Evolutionary conservation across 176 grass and related monocot species (phyloP).

Genomic region (Zoysia japonica): DNA sequence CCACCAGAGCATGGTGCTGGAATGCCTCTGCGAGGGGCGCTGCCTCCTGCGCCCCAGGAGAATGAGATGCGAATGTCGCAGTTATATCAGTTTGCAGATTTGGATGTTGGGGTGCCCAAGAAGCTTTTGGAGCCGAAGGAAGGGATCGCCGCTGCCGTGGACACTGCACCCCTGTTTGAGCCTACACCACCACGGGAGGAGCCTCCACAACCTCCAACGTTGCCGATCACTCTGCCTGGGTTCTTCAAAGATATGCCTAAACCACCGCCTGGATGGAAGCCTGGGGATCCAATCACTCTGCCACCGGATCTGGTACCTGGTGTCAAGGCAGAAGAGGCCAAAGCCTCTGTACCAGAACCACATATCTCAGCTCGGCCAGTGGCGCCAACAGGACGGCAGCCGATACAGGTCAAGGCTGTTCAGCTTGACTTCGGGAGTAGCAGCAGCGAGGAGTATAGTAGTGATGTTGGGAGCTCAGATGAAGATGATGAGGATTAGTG

Average conservation of each 20-base stretch:
- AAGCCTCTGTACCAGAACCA: slow-evolving; percentile 27
- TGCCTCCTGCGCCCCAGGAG: slow-evolving; percentile 89
- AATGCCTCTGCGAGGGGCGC: slow-evolving; percentile 66
- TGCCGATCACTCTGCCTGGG: slow-evolving; percentile 66
- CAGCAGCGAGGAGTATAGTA: slow-evolving; percentile 91
- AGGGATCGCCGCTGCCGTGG: slow-evolving; percentile 37
- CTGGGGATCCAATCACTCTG: slow-evolving; percentile 69
- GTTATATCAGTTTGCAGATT: slow-evolving; percentile 73
- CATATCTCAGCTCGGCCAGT: slow-evolving; percentile 14
- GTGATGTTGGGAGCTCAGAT: slow-evolving; percentile 81
- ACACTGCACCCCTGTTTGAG: slow-evolving; percentile 46
- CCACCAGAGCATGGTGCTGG: slow-evolving; percentile 96
- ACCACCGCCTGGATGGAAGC: slow-evolving; percentile 90
- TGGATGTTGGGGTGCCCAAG: slow-evolving; percentile 88
- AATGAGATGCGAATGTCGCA: slow-evolving; percentile 86
- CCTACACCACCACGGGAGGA: slow-evolving; percentile 61
- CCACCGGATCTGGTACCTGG: slow-evolving; percentile 48
- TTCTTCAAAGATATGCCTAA: slow-evolving; percentile 55
- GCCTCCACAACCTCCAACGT: slow-evolving; percentile 22
- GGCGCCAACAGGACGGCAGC: slow-evolving; percentile 36
- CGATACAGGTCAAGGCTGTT: slow-evolving; percentile 70
- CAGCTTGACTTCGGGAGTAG: slow-evolving; percentile 76
- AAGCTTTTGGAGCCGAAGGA: slow-evolving; percentile 65
- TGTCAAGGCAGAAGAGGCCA: slow-evolving; percentile 58
- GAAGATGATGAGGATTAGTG: slow-evolving; percentile 93